These are phyloP conservation scores for Chytriomyces sp. DNA, from an alignment of 192 early-diverging fungal species.

Conservation along the genomic window DNA sequence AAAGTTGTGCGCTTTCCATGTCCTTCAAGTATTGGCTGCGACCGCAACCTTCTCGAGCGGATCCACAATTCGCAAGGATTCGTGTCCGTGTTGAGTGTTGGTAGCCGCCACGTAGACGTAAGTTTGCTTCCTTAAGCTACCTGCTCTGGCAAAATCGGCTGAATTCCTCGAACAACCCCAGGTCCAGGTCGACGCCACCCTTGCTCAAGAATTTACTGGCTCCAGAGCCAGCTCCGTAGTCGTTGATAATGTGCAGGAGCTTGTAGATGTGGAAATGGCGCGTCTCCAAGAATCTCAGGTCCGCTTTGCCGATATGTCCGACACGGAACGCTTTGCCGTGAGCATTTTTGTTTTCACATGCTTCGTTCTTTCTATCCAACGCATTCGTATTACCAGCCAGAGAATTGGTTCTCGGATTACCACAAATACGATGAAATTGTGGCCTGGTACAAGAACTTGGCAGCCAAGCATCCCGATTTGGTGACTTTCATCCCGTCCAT, in stretches of 20 bases:
- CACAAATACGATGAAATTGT: slow-evolving; percentile 50
- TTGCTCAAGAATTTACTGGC: slow-evolving; percentile 1
- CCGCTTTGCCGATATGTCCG: not conserved
- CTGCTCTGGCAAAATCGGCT: not conserved
- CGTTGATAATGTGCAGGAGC: slow-evolving; percentile 11
- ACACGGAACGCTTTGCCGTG: not conserved
- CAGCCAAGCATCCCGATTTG: slow-evolving; percentile 48
- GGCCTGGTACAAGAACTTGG: slow-evolving; percentile 51
- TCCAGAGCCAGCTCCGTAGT: not conserved
- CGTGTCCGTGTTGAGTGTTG: not conserved
- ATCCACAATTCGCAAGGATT: too few species aligned
- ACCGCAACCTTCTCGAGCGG: too few species aligned
- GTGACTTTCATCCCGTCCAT: slow-evolving; percentile 60
- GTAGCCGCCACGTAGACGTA: slow-evolving; percentile 10
- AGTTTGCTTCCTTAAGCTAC: not conserved
- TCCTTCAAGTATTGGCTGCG: too few species aligned
- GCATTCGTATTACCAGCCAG: not conserved
- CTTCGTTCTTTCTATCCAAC: not conserved
- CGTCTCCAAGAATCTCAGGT: not conserved
- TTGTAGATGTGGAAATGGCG: slow-evolving; percentile 21
- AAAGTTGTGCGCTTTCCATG: too few species aligned
- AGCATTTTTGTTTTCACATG: not conserved
- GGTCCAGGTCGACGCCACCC: slow-evolving; percentile 15
- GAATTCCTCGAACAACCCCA: not conserved
- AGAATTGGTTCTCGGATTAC: slow-evolving; percentile 53